Evolutionary conservation across 768 basidiomycete genomes (phyloP), one percentile per base, ranked within the genome.

Genomic region (Nidularia sp.): DNA sequence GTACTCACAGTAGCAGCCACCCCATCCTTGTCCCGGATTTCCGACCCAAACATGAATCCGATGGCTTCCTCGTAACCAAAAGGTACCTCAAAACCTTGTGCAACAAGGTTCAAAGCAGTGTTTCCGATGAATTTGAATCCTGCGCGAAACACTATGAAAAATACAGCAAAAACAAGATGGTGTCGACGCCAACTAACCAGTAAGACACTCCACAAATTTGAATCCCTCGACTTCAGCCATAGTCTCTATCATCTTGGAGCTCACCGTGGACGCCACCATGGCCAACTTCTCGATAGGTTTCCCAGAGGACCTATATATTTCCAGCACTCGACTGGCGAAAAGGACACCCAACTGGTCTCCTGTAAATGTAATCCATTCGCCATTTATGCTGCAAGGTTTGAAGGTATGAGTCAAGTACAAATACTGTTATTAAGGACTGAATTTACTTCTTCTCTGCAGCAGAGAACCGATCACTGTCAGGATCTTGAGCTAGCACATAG

Each of bases 1-100:
- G 2, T 35, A 60, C 67, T 59, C 58, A 92, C 92, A 22, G 85
- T 83, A 4, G 91, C 90, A 47, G 88, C 80, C 48, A 95, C 81
- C 2, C 93, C 93, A 62, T 95, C 93, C 64, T 95, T 95, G 64
- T 95, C 93, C 34, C 88, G 76, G 57, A 94, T 81, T 29, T 83
- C 72, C 10, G 80, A 72, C 29, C 90, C 89, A 65, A 92, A 84
- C 90, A 93, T 93, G 62, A 81, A 95, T 2, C 93, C 93, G 50
- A 95, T 93, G 1, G 93, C 93, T 68, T 95, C 93, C 62, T 95
- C 93, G 60, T 95, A 95, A 7, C 86, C 90, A 60, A 94, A 93
- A 0, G 79, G 81, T 7, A 87, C 85, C 41, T 85, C 79, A 60
- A 79, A 90, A 1, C 90, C 92, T 36, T 83, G 68, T 42, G 70